A percentile compares a stretch with the other conserved stretches of the same genome.
Conservation (phyloP, 345 rosid genomes). For the Erysimum cheiranthoides region DNA sequence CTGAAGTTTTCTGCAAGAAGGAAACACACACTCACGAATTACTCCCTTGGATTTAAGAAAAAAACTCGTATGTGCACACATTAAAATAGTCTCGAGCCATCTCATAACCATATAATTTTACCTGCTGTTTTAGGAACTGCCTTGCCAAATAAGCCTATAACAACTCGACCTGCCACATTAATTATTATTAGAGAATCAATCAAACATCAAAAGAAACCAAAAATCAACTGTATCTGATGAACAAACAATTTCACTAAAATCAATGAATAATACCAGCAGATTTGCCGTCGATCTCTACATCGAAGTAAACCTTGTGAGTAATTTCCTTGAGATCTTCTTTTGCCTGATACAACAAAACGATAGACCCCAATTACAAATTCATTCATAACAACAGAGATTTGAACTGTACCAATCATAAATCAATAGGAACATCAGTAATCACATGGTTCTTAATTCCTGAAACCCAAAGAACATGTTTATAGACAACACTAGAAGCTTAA, state of each 20-base stretch:
- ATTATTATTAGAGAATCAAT: conserved; percentile 19
- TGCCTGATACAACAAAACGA: conserved; percentile 54
- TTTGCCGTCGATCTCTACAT: conserved; percentile 89
- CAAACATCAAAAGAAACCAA: conserved; percentile 21
- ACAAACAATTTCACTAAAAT: not conserved
- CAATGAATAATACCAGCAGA: conserved; percentile 70
- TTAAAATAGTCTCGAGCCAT: not conserved
- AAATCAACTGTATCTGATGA: not conserved
- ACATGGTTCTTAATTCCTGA: not conserved
- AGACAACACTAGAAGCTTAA: not conserved
- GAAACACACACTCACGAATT: conserved; percentile 6
- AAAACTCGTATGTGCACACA: not conserved
- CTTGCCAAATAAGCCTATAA: conserved; percentile 88
- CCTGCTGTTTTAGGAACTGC: conserved; percentile 94
- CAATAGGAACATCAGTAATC: not conserved
- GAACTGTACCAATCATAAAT: not conserved
- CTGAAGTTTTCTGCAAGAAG: conserved; percentile 91
- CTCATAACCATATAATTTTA: conserved; percentile 23
- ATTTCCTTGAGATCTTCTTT: conserved; percentile 69
- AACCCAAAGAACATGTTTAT: not conserved
- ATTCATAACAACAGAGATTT: not conserved
- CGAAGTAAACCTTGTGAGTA: conserved; percentile 91
- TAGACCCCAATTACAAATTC: not conserved
- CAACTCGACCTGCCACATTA: conserved; percentile 69
- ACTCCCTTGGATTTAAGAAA: not conserved